Percentiles rank a stretch among this genome's conserved stretches.
Conservation (phyloP, 1,284 basidiomycete species). For the Ustilago crameri region DNA sequence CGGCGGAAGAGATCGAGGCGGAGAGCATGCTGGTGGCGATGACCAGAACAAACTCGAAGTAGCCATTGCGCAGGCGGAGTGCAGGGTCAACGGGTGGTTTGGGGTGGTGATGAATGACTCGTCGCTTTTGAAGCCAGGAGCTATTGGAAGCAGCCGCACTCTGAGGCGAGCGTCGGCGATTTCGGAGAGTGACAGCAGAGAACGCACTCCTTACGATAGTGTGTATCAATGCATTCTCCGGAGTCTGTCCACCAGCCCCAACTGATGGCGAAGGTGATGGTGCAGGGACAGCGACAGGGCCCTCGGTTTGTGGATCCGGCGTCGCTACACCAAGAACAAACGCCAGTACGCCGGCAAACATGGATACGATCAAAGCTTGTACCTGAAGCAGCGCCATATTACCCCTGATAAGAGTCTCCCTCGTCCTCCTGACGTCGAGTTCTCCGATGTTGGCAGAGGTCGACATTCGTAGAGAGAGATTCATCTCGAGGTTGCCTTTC, state of each 20-base stretch:
- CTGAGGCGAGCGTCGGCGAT: conserved; percentile 33
- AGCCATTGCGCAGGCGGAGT: conserved; percentile 66
- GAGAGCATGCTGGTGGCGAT: conserved; percentile 89
- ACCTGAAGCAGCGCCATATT: conserved; percentile 90
- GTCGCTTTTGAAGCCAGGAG: conserved; percentile 32
- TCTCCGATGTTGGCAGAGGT: conserved; percentile 80
- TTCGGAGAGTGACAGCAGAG: conserved; percentile 22
- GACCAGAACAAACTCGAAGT: conserved; percentile 79
- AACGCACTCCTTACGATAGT: conserved; percentile 33
- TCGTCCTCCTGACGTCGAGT: conserved; percentile 78
- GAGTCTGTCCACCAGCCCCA: conserved; percentile 8
- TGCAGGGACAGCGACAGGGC: conserved; percentile 7
- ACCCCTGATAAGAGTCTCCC: conserved; percentile 79
- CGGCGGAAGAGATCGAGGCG: conserved; percentile 80
- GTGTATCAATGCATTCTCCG: conserved; percentile 35
- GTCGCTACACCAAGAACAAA: conserved; percentile 75
- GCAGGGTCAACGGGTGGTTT: conserved; percentile 64
- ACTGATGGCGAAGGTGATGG: conserved; percentile 7
- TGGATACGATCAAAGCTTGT: conserved; percentile 89
- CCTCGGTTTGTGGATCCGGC: conserved; percentile 24
- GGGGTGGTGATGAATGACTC: conserved; percentile 65
- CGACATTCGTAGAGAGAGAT: conserved; percentile 72
- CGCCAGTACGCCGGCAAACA: conserved; percentile 82
- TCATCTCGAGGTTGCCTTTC: conserved; percentile 97
- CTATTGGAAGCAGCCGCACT: background rate